Conservation (phyloP, 1,284 basidiomycete genomes). For the Rhodotorula sp. region DNA sequence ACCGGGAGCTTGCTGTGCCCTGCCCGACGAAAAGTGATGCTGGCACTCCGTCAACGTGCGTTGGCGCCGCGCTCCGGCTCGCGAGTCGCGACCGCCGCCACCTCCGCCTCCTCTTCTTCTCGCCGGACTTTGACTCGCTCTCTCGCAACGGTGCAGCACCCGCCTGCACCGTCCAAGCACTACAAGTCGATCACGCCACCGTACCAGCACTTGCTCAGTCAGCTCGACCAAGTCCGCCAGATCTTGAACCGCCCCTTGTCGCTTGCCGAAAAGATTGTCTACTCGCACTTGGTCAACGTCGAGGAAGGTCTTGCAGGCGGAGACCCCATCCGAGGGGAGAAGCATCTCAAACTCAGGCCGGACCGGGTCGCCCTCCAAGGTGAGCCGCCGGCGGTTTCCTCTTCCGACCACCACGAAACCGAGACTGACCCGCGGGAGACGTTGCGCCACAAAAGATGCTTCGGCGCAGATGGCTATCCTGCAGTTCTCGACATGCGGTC, state of each 20-base stretch:
- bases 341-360: conserved; percentile 84
- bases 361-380: conserved; percentile 95
- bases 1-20: no score
- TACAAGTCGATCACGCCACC: conserved; percentile 60
- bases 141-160: conserved; percentile 32
- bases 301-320: conserved; percentile 65
- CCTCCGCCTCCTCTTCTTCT: not conserved
- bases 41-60: conserved; percentile 6
- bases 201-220: conserved; percentile 70
- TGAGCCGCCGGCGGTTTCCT: conserved; percentile 24
- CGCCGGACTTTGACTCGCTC: conserved; percentile 13
- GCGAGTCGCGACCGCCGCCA: not conserved
- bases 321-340: conserved; percentile 71
- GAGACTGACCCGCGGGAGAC: not conserved
- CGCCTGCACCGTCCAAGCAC: conserved; percentile 32
- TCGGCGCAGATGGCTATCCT: conserved; percentile 92
- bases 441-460: conserved; percentile 60
- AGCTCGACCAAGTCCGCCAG: conserved; percentile 68
- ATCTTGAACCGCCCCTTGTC: conserved; percentile 76
- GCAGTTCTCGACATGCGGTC: conserved; percentile 98
- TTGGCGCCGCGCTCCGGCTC: not conserved
- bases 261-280: conserved; percentile 96
- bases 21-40: not conserved
- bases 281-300: conserved; percentile 84
- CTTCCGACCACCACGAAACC: not conserved